Evolutionary conservation across 148 eudicot genomes (phyloP).

Genomic region (Chenopodium suecicum): DNA sequence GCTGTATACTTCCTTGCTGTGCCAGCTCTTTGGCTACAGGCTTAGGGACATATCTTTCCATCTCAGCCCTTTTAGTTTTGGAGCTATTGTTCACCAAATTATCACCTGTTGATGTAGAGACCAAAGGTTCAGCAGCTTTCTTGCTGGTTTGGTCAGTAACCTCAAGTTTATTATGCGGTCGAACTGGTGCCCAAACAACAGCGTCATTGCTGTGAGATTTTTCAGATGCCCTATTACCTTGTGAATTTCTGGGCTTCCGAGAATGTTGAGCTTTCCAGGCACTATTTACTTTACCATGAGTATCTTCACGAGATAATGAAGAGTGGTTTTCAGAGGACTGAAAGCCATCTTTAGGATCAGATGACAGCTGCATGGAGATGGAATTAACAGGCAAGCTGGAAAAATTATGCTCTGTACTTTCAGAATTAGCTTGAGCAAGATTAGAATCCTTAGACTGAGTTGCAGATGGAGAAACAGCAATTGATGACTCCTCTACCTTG

Average conservation of each 20-base stretch:
- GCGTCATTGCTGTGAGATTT: conserved; percentile 51
- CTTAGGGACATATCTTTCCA: conserved; percentile 93
- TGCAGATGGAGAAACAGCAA: conserved; percentile 29
- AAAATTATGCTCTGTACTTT: conserved; percentile 30
- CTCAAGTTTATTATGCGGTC: conserved; percentile 53
- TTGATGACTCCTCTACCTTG: conserved; percentile 46
- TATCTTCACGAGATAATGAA: conserved; percentile 47
- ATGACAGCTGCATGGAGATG: conserved; percentile 32
- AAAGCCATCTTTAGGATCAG: conserved; percentile 31
- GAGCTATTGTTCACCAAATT: conserved; percentile 42
- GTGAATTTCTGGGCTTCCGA: conserved; percentile 63
- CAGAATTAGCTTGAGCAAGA: conserved; percentile 34
- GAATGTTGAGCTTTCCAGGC: conserved; percentile 63
- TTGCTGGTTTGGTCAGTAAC: conserved; percentile 34
- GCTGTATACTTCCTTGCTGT: conserved; percentile 62
- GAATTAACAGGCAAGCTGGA: conserved; percentile 32
- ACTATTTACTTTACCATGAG: conserved; percentile 40
- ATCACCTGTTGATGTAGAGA: conserved; percentile 36
- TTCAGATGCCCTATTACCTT: conserved; percentile 48
- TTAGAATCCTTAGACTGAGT: conserved; percentile 33
- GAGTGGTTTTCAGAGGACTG: conserved; percentile 39
- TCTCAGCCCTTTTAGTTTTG: conserved; percentile 91
- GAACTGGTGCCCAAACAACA: conserved; percentile 91
- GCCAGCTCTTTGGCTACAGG: conserved; percentile 84
- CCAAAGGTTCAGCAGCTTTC: conserved; percentile 35